These are phyloP conservation scores for Erodium texanum DNA, from an alignment of 441 rosid species.

Conservation along the genomic window DNA sequence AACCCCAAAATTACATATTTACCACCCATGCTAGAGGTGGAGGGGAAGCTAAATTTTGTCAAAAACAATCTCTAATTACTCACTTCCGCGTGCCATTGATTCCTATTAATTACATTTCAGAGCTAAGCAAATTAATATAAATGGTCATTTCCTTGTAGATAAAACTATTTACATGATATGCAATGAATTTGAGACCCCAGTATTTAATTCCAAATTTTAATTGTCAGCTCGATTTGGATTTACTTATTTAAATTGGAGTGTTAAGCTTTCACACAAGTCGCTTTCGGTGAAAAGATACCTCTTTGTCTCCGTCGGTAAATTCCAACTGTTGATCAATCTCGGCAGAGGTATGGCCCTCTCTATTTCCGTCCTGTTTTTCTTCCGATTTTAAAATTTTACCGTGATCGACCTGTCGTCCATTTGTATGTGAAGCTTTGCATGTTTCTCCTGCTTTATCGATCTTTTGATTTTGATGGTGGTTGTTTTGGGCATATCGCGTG, in stretches of 20 bases:
- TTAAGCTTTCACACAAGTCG: background rate
- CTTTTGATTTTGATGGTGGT: conserved; percentile 8
- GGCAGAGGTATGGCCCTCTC: background rate
- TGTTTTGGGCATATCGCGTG: conserved; percentile 3
- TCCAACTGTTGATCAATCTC: conserved; percentile 20
- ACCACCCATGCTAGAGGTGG: background rate
- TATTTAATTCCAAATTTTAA: background rate
- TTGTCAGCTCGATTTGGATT: background rate
- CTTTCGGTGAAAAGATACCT: background rate
- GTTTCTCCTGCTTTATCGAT: background rate
- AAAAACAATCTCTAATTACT: background rate
- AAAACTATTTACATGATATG: background rate
- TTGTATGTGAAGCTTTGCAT: background rate
- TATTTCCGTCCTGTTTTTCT: background rate
- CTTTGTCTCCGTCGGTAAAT: conserved; percentile 16
- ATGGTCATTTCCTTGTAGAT: background rate
- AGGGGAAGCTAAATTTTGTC: too few species aligned
- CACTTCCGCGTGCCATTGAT: background rate
- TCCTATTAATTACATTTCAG: background rate
- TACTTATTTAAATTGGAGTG: too few species aligned
- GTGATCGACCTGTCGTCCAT: background rate
- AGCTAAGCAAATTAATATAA: background rate
- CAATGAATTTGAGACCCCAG: background rate
- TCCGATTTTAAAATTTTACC: background rate
- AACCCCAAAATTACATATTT: background rate